Percentiles rank a stretch among this genome's conserved stretches.
Conservation (phyloP, 306 rosid genomes). For the Begonia peltatifolia region DNA sequence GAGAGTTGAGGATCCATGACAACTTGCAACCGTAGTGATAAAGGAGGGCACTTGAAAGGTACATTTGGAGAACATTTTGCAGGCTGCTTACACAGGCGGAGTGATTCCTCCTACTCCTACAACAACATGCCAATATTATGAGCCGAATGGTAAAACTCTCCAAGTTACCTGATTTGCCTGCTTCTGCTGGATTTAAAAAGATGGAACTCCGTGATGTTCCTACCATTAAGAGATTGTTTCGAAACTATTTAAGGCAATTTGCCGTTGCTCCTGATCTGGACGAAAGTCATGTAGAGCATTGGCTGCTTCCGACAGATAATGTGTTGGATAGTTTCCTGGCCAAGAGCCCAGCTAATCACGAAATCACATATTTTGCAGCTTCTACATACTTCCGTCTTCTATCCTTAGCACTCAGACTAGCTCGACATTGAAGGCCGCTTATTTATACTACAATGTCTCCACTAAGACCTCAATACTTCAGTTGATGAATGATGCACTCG, state of each 20-base stretch:
- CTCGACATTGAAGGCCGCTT: constrained; percentile 69
- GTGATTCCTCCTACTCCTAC: constrained; percentile 85
- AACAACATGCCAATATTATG: constrained; percentile 89
- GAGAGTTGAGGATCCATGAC: no score
- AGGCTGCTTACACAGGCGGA: constrained; percentile 93
- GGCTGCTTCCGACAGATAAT: constrained; percentile 75
- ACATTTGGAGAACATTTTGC: constrained; percentile 88
- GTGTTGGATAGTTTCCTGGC: constrained; percentile 82
- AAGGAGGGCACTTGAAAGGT: constrained; percentile 96
- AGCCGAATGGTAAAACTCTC: constrained; percentile 85
- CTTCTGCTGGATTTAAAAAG: constrained; percentile 73
- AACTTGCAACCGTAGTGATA: constrained; percentile 76
- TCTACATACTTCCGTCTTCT: constrained; percentile 80
- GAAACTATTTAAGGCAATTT: constrained; percentile 55
- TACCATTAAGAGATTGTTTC: constrained; percentile 69
- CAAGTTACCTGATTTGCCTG: constrained; percentile 69
- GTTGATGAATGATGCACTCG: constrained; percentile 71
- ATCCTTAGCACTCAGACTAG: constrained; percentile 55
- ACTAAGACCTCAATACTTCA: constrained; percentile 58
- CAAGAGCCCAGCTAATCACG: constrained; percentile 73
- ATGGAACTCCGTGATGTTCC: constrained; percentile 83
- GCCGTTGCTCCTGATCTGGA: constrained; percentile 76
- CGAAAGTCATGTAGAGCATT: constrained; percentile 83
- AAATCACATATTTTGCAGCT: constrained; percentile 87
- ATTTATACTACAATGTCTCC: constrained; percentile 60